Evolutionary conservation across 805 yeast species (phyloP).

Genomic region (Saturnispora halmiae): DNA sequence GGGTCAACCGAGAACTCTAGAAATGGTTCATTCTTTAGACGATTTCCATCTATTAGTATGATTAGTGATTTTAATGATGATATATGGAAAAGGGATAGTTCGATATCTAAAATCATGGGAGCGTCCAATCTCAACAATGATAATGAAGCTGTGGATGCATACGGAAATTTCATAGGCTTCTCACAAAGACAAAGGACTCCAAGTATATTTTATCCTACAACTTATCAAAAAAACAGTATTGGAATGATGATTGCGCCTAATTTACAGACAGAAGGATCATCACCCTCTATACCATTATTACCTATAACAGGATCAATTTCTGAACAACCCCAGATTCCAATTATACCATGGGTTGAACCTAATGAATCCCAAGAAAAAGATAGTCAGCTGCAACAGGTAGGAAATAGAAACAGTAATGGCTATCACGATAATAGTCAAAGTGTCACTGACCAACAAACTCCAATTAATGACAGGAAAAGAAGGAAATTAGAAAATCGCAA

Average conservation of each 20-base stretch:
- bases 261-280: neutral
- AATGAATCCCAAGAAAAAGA: neutral
- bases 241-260: no score
- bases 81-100: slow-evolving; percentile 6
- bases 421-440: no score
- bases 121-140: neutral
- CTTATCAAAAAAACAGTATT: neutral
- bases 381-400: slow-evolving; percentile 9
- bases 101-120: neutral
- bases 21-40: slow-evolving; percentile 23
- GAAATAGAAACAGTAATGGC: no score
- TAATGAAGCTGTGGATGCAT: neutral
- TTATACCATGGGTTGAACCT: neutral
- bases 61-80: slow-evolving; percentile 18
- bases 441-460: no score
- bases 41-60: slow-evolving; percentile 27
- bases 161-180: neutral
- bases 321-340: neutral
- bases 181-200: slow-evolving; percentile 8
- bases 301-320: neutral
- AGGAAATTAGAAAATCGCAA: no score
- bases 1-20: slow-evolving; percentile 18
- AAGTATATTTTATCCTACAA: slow-evolving; percentile 7
- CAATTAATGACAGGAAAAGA: no score
- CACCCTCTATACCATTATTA: neutral